Percentiles rank a stretch among this genome's conserved stretches.
Conservation (phyloP, 257 asterid genomes). For the Gentiana macrophylla region DNA sequence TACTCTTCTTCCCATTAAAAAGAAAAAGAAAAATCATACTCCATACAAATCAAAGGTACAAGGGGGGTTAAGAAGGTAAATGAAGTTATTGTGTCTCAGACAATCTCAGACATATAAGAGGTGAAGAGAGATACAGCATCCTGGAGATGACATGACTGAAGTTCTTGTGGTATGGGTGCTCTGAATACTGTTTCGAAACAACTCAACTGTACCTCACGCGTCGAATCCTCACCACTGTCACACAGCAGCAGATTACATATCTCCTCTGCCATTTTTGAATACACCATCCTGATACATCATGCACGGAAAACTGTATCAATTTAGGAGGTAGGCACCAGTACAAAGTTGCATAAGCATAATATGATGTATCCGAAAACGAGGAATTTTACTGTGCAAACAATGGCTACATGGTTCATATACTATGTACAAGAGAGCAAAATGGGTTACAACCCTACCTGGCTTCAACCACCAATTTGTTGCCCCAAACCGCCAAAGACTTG, state of each 20-base stretch:
- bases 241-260: constrained; percentile 60
- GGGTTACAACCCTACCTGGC: constrained; percentile 39
- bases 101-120: constrained; percentile 43
- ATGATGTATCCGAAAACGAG: too few species aligned
- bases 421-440: too few species aligned
- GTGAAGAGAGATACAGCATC: constrained; percentile 64
- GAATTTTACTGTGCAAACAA: too few species aligned
- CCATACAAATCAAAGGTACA: too few species aligned
- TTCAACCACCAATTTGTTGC: constrained; percentile 52
- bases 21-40: too few species aligned
- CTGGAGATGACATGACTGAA: constrained; percentile 64
- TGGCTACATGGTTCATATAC: too few species aligned
- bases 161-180: constrained; percentile 77
- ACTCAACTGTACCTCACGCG: constrained; percentile 49
- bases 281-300: constrained; percentile 53
- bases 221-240: constrained; percentile 31
- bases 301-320: background rate
- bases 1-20: too few species aligned
- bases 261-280: constrained; percentile 91
- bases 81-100: too few species aligned
- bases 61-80: too few species aligned
- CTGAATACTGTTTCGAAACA: constrained; percentile 56
- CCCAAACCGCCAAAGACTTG: constrained; percentile 71
- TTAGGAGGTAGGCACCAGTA: too few species aligned
- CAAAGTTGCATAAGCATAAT: too few species aligned